Percentiles rank a stretch among this genome's conserved stretches.
Evolutionary conservation across 129 eudicot genomes (phyloP).

Genomic region (Tanacetum coccineum): DNA sequence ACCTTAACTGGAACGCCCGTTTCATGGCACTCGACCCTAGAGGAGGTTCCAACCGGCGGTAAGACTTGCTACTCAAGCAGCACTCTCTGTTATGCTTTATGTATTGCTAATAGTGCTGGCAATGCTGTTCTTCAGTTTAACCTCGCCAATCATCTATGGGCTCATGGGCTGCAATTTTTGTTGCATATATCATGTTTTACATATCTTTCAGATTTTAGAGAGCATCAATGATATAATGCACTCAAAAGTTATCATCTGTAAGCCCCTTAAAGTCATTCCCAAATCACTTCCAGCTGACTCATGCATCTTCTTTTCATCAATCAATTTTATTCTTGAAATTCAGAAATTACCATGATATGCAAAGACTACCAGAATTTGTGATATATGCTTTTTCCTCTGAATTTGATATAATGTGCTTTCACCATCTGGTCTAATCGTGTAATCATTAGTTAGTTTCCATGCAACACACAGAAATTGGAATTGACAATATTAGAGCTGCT

Average conservation of each 20-base stretch:
- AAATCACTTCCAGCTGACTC: constrained; percentile 6
- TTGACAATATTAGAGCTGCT: not conserved
- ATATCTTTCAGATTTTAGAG: constrained; percentile 4
- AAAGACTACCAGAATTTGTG: not conserved
- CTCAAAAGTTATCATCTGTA: not conserved
- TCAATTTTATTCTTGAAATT: too few species aligned
- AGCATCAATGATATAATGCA: constrained; percentile 6
- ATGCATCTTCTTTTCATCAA: constrained; percentile 6
- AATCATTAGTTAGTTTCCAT: not conserved
- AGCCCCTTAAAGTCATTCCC: not conserved
- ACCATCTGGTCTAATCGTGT: too few species aligned
- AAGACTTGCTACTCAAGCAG: constrained; percentile 21
- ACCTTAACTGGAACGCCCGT: constrained; percentile 66
- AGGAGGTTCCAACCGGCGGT: constrained; percentile 92
- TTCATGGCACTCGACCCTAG: constrained; percentile 86
- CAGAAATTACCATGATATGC: not conserved
- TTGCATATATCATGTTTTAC: not conserved
- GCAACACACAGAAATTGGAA: not conserved
- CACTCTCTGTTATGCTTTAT: too few species aligned
- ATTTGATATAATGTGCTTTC: not conserved
- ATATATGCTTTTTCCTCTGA: not conserved
- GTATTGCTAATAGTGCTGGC: not conserved
- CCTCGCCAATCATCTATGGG: not conserved
- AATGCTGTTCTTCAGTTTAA: not conserved
- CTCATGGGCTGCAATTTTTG: constrained; percentile 3